A percentile compares a stretch with the other conserved stretches of the same genome.
Conservation (phyloP, 352 stramenopile species). For the Pythium sp. region DNA sequence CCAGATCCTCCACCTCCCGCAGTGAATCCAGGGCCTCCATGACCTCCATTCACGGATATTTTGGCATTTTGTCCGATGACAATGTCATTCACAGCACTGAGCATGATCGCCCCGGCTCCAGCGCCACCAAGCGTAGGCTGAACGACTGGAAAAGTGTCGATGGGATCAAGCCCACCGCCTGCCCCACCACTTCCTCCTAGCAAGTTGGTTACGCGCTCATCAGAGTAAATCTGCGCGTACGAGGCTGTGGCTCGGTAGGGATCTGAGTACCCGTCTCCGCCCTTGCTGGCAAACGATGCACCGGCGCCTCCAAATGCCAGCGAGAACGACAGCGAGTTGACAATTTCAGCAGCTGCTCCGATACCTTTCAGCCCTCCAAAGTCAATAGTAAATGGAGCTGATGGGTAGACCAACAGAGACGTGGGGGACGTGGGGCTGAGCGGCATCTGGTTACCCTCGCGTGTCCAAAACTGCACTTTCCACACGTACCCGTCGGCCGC, state of each 20-base stretch:
- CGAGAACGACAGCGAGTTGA: constrained; percentile 84
- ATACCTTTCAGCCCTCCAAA: constrained; percentile 37
- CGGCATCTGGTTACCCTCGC: constrained; percentile 72
- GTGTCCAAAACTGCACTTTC: constrained; percentile 90
- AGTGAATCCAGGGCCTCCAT: constrained; percentile 47
- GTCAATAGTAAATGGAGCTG: constrained; percentile 42
- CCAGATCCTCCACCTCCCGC: constrained; percentile 61
- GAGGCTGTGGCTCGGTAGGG: constrained; percentile 17
- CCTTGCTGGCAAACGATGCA: constrained; percentile 52
- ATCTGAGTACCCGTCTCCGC: constrained; percentile 52
- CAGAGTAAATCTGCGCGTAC: constrained; percentile 31
- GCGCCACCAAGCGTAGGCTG: constrained; percentile 84
- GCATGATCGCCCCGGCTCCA: constrained; percentile 82
- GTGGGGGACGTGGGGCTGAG: constrained; percentile 69
- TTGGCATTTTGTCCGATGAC: constrained; percentile 74
- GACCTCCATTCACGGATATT: constrained; percentile 76
- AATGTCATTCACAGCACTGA: constrained; percentile 94
- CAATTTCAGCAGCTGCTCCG: constrained; percentile 52
- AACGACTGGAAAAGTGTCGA: constrained; percentile 66
- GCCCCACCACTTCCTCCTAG: constrained; percentile 91
- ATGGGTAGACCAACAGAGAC: constrained; percentile 25
- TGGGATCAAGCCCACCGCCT: constrained; percentile 78
- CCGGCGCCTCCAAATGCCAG: constrained; percentile 88
- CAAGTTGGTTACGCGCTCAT: constrained; percentile 70
- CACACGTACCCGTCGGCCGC: constrained; percentile 83